A percentile compares a stretch with the other conserved stretches of the same genome.
phyloP scores from a whole-genome alignment of 495 filamentous ascomycete genomes.

The Penicillium herquei region DNA sequence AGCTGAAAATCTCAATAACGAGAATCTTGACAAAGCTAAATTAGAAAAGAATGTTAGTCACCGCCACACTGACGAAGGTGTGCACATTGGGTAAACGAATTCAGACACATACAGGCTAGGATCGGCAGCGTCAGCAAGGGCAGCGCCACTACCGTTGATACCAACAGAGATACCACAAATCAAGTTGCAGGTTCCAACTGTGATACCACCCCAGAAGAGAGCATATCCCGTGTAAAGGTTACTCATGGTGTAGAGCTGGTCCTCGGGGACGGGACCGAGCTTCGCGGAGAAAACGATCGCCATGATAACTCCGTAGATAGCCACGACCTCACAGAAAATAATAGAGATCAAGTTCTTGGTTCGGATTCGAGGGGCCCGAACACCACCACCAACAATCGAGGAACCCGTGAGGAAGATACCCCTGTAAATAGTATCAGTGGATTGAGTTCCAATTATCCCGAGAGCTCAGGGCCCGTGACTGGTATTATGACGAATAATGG shows the following conservation, averaged over 20 bases:
- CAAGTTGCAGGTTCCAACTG: slow-evolving; percentile 91
- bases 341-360: slow-evolving; percentile 99
- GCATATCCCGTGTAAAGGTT: slow-evolving; percentile 96
- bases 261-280: slow-evolving; percentile 54
- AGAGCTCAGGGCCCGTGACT: not conserved
- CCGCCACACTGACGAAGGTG: slow-evolving; percentile 4
- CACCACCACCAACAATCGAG: slow-evolving; percentile 96
- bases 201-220: slow-evolving; percentile 92
- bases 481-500: not conserved
- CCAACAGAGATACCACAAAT: slow-evolving; percentile 96
- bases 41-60: slow-evolving; percentile 9
- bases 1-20: slow-evolving; percentile 99
- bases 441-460: not conserved
- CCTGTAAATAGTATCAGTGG: slow-evolving; percentile 54
- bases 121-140: slow-evolving; percentile 93
- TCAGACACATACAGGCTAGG: slow-evolving; percentile 70
- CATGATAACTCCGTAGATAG: slow-evolving; percentile 99
- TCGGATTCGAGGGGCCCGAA: slow-evolving; percentile 91
- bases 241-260: slow-evolving; percentile 57
- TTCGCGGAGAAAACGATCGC: slow-evolving; percentile 95
- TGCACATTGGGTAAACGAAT: not conserved
- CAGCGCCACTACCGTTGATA: slow-evolving; percentile 96
- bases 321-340: slow-evolving; percentile 99
- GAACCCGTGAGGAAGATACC: slow-evolving; percentile 98
- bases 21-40: slow-evolving; percentile 95